Percentiles rank a stretch among this genome's conserved stretches.
Conservation (phyloP, 2,329 filamentous ascomycete genomes). For the Scedosporium apiospermum region DNA sequence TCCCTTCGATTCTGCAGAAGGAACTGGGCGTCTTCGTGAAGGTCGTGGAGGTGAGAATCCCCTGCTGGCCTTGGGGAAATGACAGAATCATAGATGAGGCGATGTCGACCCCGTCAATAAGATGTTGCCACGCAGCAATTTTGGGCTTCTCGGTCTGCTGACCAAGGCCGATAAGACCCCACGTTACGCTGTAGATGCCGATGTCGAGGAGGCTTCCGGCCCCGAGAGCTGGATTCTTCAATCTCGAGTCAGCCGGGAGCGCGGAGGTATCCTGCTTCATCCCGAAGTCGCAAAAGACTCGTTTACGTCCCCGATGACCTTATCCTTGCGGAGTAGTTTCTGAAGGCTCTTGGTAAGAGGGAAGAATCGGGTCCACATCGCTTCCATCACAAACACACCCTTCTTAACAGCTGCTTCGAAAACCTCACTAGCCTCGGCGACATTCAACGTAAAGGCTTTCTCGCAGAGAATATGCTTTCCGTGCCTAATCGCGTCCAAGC, state of each 20-base stretch:
- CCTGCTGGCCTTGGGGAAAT: conserved; percentile 28
- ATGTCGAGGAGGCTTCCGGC: conserved; percentile 33
- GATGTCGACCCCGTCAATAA: conserved; percentile 23
- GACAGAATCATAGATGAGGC: conserved; percentile 27
- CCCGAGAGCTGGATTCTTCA: conserved; percentile 28
- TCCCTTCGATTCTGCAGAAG: conserved; percentile 32
- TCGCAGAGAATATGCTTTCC: conserved; percentile 28
- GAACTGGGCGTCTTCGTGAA: conserved; percentile 13
- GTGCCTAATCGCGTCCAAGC: conserved; percentile 21
- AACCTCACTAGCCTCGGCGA: conserved; percentile 17
- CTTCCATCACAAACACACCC: conserved; percentile 25
- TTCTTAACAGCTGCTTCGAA: conserved; percentile 18
- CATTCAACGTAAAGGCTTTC: conserved; percentile 24
- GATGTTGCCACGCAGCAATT: conserved; percentile 25
- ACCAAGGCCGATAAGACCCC: conserved; percentile 26
- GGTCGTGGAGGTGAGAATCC: conserved; percentile 29
- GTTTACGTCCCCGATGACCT: conserved; percentile 26
- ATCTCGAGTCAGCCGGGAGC: conserved; percentile 19
- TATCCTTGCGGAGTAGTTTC: conserved; percentile 24
- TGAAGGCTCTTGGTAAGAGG: conserved; percentile 19
- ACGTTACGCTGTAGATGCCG: conserved; percentile 33
- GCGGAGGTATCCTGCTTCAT: conserved; percentile 23
- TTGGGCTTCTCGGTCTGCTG: conserved; percentile 18
- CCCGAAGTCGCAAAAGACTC: conserved; percentile 29
- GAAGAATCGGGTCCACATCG: conserved; percentile 26